A percentile compares a stretch with the other conserved stretches of the same genome.
phyloP scores from a whole-genome alignment of 768 basidiomycete species.

The Rhodotorula taiwanensis region DNA sequence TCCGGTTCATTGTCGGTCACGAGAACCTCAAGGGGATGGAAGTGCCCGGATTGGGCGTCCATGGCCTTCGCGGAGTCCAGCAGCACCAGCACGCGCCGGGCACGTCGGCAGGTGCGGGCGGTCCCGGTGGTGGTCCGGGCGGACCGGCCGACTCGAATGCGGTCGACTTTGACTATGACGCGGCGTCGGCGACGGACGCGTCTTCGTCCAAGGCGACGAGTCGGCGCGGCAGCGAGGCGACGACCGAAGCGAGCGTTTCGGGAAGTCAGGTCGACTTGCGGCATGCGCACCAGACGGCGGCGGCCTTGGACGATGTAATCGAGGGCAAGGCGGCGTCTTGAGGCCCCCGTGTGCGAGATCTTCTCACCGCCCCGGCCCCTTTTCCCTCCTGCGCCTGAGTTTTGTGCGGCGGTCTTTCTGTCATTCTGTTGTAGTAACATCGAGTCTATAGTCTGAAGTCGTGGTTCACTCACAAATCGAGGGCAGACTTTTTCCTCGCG shows the following conservation, averaged over 20 bases:
- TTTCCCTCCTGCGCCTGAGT: too few species aligned
- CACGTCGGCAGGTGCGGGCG: too few species aligned
- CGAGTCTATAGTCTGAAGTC: too few species aligned
- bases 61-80: conserved; percentile 29
- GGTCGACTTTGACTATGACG: not conserved
- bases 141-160: too few species aligned
- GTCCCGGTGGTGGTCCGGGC: too few species aligned
- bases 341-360: too few species aligned
- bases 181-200: not conserved
- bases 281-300: conserved; percentile 2
- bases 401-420: too few species aligned
- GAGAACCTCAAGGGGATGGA: conserved; percentile 36
- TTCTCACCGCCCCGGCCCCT: too few species aligned
- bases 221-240: conserved; percentile 24
- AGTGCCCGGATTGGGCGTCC: conserved; percentile 31
- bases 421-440: too few species aligned
- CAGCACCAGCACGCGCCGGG: not conserved
- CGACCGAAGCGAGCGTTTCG: conserved; percentile 13
- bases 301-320: conserved; percentile 16
- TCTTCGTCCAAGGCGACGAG: conserved; percentile 12
- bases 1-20: conserved; percentile 63
- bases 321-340: conserved; percentile 21
- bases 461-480: too few species aligned
- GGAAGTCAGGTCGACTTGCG: not conserved
- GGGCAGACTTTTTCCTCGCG: too few species aligned